A percentile compares a stretch with the other conserved stretches of the same genome.
Evolutionary conservation across 2,329 filamentous ascomycete genomes (phyloP).

Genomic region (Cylindrodendrum hubeiense): DNA sequence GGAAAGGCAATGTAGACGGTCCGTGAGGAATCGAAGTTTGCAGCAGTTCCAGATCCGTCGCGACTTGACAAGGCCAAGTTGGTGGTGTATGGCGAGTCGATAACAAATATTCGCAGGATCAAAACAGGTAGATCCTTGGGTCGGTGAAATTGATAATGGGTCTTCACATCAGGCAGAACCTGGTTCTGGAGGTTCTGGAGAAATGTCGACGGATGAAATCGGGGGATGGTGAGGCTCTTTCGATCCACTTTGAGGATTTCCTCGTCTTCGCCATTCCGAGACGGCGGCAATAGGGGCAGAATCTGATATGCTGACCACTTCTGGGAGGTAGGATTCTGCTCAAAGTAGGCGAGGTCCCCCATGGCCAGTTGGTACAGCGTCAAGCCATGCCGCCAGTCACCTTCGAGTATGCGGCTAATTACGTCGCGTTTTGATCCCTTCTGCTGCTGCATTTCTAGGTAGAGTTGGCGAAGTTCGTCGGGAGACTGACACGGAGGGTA

Average conservation of each 20-base stretch:
- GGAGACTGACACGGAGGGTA: slow-evolving; percentile 77
- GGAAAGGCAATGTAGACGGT: slow-evolving; percentile 87
- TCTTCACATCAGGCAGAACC: slow-evolving; percentile 83
- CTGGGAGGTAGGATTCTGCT: slow-evolving; percentile 73
- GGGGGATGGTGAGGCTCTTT: slow-evolving; percentile 68
- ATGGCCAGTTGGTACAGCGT: slow-evolving; percentile 76
- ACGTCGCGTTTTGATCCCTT: slow-evolving; percentile 74
- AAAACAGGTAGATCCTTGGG: slow-evolving; percentile 76
- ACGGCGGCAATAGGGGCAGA: slow-evolving; percentile 60
- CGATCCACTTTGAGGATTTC: slow-evolving; percentile 57
- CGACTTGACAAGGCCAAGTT: slow-evolving; percentile 58
- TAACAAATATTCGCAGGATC: slow-evolving; percentile 81
- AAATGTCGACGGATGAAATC: slow-evolving; percentile 85
- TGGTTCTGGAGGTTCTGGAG: slow-evolving; percentile 80
- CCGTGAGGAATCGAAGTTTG: slow-evolving; percentile 73
- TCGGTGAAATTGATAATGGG: slow-evolving; percentile 85
- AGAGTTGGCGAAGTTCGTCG: slow-evolving; percentile 75
- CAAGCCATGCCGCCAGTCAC: slow-evolving; percentile 76
- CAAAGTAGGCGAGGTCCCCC: slow-evolving; percentile 75
- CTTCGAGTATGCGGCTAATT: slow-evolving; percentile 72
- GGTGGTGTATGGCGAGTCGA: slow-evolving; percentile 84
- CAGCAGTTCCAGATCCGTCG: slow-evolving; percentile 47
- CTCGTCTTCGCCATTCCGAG: slow-evolving; percentile 53
- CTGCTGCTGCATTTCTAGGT: slow-evolving; percentile 69
- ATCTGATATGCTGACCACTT: slow-evolving; percentile 75